These are phyloP conservation scores for Lycium barbarum DNA, from an alignment of 257 asterid species.

Conservation along the genomic window DNA sequence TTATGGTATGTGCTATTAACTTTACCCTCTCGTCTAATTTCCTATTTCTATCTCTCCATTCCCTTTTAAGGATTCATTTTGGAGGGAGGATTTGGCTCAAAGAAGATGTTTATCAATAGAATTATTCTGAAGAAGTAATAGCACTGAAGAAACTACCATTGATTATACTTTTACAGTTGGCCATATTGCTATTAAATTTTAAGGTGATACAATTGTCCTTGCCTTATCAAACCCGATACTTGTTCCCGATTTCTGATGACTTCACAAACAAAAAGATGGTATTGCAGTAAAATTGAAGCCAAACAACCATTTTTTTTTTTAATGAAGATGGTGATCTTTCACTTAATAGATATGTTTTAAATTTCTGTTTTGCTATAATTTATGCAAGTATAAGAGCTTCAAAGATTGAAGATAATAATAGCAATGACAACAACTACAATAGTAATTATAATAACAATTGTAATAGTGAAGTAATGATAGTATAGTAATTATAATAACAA, in stretches of 20 bases:
- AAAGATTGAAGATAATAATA: neutral
- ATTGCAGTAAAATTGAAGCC: neutral
- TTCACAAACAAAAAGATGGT: neutral
- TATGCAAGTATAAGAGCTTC: neutral
- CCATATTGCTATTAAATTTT: constrained; percentile 8
- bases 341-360: neutral
- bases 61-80: neutral
- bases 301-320: neutral
- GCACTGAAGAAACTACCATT: neutral
- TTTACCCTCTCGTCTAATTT: neutral
- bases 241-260: neutral
- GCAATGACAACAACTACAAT: neutral
- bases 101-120: constrained; percentile 26
- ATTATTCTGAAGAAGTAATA: neutral
- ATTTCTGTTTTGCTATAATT: constrained; percentile 6
- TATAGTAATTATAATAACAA: neutral
- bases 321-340: neutral
- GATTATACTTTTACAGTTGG: neutral
- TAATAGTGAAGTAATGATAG: no score
- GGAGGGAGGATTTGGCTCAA: constrained; percentile 11
- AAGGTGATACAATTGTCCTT: neutral
- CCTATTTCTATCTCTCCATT: neutral
- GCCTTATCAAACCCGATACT: constrained; percentile 10
- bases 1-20: constrained; percentile 67
- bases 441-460: neutral